Conservation (phyloP, 805 yeast species). For the Candida boidinii region DNA sequence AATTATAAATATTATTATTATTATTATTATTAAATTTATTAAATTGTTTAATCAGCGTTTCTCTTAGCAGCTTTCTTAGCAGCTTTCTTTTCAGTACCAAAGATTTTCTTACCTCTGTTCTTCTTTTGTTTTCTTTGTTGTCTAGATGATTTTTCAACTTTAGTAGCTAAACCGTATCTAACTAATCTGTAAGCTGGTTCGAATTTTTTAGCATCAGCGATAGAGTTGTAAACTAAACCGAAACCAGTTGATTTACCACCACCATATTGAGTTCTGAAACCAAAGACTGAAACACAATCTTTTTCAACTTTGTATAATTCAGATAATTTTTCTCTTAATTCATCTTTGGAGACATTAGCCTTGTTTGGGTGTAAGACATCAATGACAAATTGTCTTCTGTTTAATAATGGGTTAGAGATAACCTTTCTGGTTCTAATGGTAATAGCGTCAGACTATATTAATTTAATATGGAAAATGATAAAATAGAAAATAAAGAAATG, state of each 20-base stretch:
- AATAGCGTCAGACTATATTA: constrained; percentile 89
- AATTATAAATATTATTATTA: too few species aligned
- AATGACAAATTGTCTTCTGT: constrained; percentile 99
- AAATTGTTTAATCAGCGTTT: constrained; percentile 61
- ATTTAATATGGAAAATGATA: too few species aligned
- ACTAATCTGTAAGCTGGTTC: constrained; percentile 99
- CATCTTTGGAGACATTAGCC: constrained; percentile 99
- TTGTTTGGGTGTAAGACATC: constrained; percentile 99
- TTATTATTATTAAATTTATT: not conserved
- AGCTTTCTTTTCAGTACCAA: constrained; percentile 94
- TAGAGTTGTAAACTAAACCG: constrained; percentile 97
- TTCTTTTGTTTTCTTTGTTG: constrained; percentile 99
- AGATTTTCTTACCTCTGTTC: constrained; percentile 98
- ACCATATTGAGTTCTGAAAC: constrained; percentile 99
- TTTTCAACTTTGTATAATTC: constrained; percentile 59
- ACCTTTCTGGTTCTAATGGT: constrained; percentile 99
- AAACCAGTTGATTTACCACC: constrained; percentile 99
- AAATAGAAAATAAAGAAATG: constrained; percentile 1
- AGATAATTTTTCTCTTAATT: constrained; percentile 73
- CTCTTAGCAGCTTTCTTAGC: constrained; percentile 90
- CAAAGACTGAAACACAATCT: constrained; percentile 84
- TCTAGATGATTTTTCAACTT: constrained; percentile 97
- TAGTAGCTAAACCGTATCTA: constrained; percentile 95
- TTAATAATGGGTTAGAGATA: constrained; percentile 97
- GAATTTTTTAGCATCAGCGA: constrained; percentile 95